Evolutionary conservation across 1,284 basidiomycete species (phyloP), one percentile per base, ranked within the genome.

Genomic region (Ustilago nuda): DNA sequence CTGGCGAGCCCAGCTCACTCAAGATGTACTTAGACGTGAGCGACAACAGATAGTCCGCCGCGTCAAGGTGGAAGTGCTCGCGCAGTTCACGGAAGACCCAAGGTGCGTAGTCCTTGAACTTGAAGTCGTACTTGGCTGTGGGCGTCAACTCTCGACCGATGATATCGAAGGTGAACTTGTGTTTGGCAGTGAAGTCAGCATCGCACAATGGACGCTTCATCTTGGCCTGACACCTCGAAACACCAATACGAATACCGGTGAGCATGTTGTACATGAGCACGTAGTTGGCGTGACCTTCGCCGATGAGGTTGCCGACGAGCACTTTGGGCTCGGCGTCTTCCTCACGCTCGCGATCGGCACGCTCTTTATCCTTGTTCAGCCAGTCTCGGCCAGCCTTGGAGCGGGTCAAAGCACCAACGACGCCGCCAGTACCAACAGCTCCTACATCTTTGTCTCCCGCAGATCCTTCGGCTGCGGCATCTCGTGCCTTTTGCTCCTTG

Each of bases 221-320:
- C 88, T 98, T 99, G 55, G 95, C 96, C 86, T 97, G 94, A 88
- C 94, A 98, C 76, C 96, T 89, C 53, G 96, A 98, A 6, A 98
- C 93, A 57, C 92, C 95, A 79, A 95, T 95, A 37, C 96, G 91
- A 76, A 99, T 98, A 6, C 96, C 96, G 4, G 96, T 99, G 81
- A 99, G 89, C 96, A 99, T 99, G 88, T 99, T 98, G 88, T 98
- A 99, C 96, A 98, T 98, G 83, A 99, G 88, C 69, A 98, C 94
- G 82, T 98, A 99, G 88, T 99, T 99, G 86, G 92, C 95, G 87
- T 99, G 96, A 79, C 92, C 96, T 86, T 98, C 95, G 43, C 94
- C 94, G 74, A 99, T 98, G 78, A 98, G 87, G 86, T 98, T 98
- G 9, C 96, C 96, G 0, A 98, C 93, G 12, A 97, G 87, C 12